Evolutionary conservation across 2,329 filamentous ascomycete genomes (phyloP).

Genomic region (Monilinia polystroma): DNA sequence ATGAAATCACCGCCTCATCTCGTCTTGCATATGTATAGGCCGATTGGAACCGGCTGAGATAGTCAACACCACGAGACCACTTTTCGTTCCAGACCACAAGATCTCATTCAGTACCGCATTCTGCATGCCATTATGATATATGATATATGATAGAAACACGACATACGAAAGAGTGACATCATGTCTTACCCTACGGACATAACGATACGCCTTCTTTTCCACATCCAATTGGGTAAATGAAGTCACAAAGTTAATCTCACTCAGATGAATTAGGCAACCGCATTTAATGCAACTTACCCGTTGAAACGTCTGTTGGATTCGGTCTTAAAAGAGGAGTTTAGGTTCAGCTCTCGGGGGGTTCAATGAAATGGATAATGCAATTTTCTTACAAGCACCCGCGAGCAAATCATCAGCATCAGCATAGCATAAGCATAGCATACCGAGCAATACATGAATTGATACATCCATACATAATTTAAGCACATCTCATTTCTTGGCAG

Average conservation of each 20-base stretch:
- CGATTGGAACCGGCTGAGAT: background rate
- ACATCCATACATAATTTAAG: background rate
- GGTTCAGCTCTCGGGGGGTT: background rate
- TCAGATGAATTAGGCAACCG: conserved; percentile 13
- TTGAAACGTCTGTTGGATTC: conserved; percentile 9
- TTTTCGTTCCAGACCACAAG: conserved; percentile 12
- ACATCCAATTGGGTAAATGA: conserved; percentile 5
- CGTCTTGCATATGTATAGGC: background rate
- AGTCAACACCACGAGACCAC: conserved; percentile 5
- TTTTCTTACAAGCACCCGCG: background rate
- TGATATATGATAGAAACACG: conserved; percentile 7
- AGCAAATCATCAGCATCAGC: background rate
- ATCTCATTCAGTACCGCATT: conserved; percentile 6
- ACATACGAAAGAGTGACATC: background rate
- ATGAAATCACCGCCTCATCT: conserved; percentile 4
- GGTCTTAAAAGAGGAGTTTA: background rate
- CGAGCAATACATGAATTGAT: background rate
- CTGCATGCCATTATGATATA: conserved; percentile 2
- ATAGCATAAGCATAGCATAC: conserved; percentile 1
- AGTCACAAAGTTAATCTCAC: conserved; percentile 12
- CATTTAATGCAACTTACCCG: background rate
- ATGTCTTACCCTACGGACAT: background rate
- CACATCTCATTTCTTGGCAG: background rate
- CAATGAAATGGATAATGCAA: background rate
- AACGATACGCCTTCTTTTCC: background rate